These are phyloP conservation scores for Erysimum pusillum DNA, from an alignment of 441 rosid genomes.

Conservation along the genomic window DNA sequence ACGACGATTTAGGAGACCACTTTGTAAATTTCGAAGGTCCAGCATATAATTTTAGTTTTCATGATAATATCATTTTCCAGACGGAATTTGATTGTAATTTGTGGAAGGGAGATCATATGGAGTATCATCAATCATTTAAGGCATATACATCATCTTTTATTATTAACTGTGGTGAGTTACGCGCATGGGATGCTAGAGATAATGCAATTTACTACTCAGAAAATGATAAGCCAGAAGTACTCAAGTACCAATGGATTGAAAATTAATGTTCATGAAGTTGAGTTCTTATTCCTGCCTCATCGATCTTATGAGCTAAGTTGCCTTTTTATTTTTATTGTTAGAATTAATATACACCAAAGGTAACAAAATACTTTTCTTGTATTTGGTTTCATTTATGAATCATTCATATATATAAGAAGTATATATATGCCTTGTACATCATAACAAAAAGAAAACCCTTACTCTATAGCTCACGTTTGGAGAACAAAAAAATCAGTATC, in stretches of 20 bases:
- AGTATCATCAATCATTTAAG: background rate
- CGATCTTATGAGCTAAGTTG: background rate
- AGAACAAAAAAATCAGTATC: background rate
- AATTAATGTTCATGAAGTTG: background rate
- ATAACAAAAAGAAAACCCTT: background rate
- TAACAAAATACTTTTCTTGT: background rate
- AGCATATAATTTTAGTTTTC: slow-evolving; percentile 12
- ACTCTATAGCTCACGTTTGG: background rate
- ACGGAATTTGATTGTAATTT: background rate
- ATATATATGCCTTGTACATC: background rate
- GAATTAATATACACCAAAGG: background rate
- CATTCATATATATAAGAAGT: background rate
- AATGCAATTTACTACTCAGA: slow-evolving; percentile 11
- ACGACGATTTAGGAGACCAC: slow-evolving; percentile 9
- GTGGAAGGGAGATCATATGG: background rate
- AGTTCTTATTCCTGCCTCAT: background rate
- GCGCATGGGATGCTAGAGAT: slow-evolving; percentile 13
- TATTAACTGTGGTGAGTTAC: slow-evolving; percentile 3
- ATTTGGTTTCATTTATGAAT: background rate
- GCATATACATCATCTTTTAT: background rate
- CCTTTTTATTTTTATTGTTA: background rate
- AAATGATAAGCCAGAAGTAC: background rate
- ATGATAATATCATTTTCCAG: background rate
- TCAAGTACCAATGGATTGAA: background rate
- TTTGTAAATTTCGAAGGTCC: slow-evolving; percentile 5